A percentile compares a stretch with the other conserved stretches of the same genome.
Conservation (phyloP, 805 yeast genomes). For the Suhomyces faveliae region DNA sequence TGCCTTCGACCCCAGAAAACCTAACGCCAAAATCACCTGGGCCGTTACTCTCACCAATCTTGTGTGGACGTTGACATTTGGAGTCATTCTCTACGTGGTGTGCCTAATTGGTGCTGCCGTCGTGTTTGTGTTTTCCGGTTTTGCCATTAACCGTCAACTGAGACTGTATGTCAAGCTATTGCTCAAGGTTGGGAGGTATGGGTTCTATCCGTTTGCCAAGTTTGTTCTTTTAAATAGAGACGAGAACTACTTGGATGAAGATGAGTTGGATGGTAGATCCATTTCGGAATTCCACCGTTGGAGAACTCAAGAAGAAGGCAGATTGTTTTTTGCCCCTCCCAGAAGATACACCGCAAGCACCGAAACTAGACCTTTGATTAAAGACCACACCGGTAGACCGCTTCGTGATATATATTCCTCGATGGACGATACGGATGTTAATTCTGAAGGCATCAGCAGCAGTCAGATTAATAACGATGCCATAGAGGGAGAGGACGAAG, state of each 20-base stretch:
- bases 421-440: conserved; percentile 16
- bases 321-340: conserved; percentile 78
- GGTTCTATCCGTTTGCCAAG: conserved; percentile 86
- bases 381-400: conserved; percentile 43
- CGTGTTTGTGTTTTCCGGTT: conserved; percentile 40
- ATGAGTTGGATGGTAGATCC: conserved; percentile 83
- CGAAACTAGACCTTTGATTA: conserved; percentile 39
- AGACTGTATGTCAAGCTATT: conserved; percentile 62
- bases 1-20: conserved; percentile 52
- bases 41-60: conserved; percentile 66
- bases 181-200: conserved; percentile 63
- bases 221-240: conserved; percentile 77
- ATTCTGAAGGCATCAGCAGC: background rate
- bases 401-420: conserved; percentile 38
- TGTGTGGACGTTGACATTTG: conserved; percentile 74
- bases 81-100: conserved; percentile 55
- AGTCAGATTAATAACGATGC: conserved; percentile 8
- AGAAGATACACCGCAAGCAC: conserved; percentile 32
- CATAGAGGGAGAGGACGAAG: conserved; percentile 16
- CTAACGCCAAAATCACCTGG: conserved; percentile 53
- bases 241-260: conserved; percentile 79
- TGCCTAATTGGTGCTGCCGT: conserved; percentile 51
- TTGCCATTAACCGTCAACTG: conserved; percentile 49
- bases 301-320: conserved; percentile 76
- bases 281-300: conserved; percentile 83